Base-by-base conservation (phyloP, 768 basidiomycete species). In the Hemileccinum rubropunctum region DNA sequence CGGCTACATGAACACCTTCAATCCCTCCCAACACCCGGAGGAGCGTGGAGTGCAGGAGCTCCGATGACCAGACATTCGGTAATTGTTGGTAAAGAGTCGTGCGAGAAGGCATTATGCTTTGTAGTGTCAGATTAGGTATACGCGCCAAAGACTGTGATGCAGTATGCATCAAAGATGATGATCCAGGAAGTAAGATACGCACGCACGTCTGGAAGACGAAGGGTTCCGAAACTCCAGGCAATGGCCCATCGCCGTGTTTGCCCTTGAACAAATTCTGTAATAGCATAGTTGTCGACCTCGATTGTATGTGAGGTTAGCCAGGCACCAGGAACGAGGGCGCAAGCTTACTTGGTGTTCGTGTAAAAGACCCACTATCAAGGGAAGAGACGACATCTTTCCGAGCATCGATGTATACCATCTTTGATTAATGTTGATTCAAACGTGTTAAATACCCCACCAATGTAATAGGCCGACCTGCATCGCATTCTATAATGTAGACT, bases 321-420 rank as follows among this genome's bases (percentile, higher is more conserved):
- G 28, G 17, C 4, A 13, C 27, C 32, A 21, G 8, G n/a, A 50
- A 26, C 11, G 12, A 42, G 42, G 26, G 23, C 35, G 37, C 33
- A 21, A 47, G 7, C 71, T 17, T 52, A 83, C 85, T 34, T 71
- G 62, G 10, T 73, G 47, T 13, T 66, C 56, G 32, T 76, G 76
- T 18, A 97, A 69, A 1, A 76, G 63, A 2, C 71, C 70, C 0
- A 92, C 79, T 7, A 98, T 67, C 3, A 79, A 68, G 0, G 68
- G 64, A 2, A 98, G 74, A 3, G 91, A 91, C 0, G 88, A 80
- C 66, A 86, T 73, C 59, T 92, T 95, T 3, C 95, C 95, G 0
- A 98, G 76, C 80, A 98, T 86, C 5, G 91, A 91, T 0, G 95
- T 94, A 60, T 84, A 98, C 95, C 95, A 98, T 39, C 91, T 45